A percentile compares a stretch with the other conserved stretches of the same genome.
Evolutionary conservation across 257 asterid genomes (phyloP).

Genomic region (Capsicum rhomboideum): DNA sequence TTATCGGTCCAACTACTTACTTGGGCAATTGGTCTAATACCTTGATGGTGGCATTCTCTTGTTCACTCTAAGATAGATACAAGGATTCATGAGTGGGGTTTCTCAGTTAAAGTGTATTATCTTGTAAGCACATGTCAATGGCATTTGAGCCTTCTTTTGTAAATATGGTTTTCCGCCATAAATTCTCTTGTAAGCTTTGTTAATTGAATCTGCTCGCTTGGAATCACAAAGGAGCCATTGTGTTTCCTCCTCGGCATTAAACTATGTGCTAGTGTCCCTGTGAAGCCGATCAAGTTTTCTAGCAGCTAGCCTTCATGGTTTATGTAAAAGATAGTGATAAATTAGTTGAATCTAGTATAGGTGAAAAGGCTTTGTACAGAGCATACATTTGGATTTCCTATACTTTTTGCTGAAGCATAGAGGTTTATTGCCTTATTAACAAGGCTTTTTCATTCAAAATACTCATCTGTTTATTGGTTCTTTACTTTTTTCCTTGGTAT

Average conservation of each 20-base stretch:
- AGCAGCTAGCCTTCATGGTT: slow-evolving; percentile 10
- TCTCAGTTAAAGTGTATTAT: slow-evolving; percentile 11
- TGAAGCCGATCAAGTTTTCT: slow-evolving; percentile 5
- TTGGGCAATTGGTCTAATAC: neutral
- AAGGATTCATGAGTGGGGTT: slow-evolving; percentile 20
- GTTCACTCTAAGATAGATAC: slow-evolving; percentile 16
- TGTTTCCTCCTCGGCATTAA: slow-evolving; percentile 12
- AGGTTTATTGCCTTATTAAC: neutral
- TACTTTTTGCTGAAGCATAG: neutral
- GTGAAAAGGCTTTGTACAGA: neutral
- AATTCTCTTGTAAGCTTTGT: slow-evolving; percentile 27
- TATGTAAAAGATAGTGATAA: neutral
- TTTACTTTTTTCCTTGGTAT: neutral
- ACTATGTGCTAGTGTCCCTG: slow-evolving; percentile 8
- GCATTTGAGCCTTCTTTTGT: slow-evolving; percentile 34
- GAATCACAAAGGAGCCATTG: slow-evolving; percentile 15
- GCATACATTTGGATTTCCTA: slow-evolving; percentile 1
- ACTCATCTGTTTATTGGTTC: neutral
- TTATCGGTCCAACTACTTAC: neutral
- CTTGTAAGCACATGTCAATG: slow-evolving; percentile 22
- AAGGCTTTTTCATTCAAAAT: neutral
- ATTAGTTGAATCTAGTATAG: neutral
- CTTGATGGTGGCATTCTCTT: slow-evolving; percentile 22
- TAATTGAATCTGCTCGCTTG: slow-evolving; percentile 16
- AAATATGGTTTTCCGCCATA: slow-evolving; percentile 35